Evolutionary conservation across 2,329 filamentous ascomycete genomes (phyloP).

Genomic region (Diplocarpon mali): DNA sequence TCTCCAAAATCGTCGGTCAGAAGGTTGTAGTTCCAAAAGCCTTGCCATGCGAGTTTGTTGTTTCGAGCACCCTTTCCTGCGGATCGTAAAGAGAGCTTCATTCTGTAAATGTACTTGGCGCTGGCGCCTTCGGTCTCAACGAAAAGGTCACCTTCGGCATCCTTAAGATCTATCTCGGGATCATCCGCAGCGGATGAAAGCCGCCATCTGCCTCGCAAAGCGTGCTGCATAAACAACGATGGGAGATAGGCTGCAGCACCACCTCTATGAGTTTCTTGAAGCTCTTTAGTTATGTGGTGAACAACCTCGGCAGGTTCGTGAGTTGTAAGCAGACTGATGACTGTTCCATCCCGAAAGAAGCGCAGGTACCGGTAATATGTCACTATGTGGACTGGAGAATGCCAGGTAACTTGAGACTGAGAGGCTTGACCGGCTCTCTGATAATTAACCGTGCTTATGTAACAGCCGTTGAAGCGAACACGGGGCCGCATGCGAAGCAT

Average conservation of each 20-base stretch:
- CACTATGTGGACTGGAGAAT: constrained; percentile 79
- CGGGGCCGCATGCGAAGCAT: constrained; percentile 79
- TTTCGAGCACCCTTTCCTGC: constrained; percentile 57
- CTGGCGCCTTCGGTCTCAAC: constrained; percentile 80
- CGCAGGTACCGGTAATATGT: constrained; percentile 97
- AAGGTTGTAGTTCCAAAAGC: constrained; percentile 84
- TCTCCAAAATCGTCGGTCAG: constrained; percentile 84
- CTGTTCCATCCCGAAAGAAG: constrained; percentile 83
- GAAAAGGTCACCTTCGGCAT: constrained; percentile 56
- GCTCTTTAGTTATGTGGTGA: constrained; percentile 65
- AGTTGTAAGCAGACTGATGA: constrained; percentile 70
- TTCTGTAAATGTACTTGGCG: constrained; percentile 70
- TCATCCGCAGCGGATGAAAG: constrained; percentile 31
- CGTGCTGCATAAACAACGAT: constrained; percentile 54
- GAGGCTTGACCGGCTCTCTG: constrained; percentile 68
- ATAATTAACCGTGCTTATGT: constrained; percentile 96
- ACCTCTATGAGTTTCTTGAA: constrained; percentile 34
- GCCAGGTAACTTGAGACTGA: constrained; percentile 62
- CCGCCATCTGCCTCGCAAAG: constrained; percentile 55
- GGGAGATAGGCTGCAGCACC: constrained; percentile 29
- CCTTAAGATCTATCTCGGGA: constrained; percentile 27
- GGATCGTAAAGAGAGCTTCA: constrained; percentile 63
- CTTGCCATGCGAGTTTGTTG: constrained; percentile 80
- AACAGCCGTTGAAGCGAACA: constrained; percentile 87
- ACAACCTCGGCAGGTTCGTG: constrained; percentile 79